Evolutionary conservation across 371 early-diverging fungal genomes (phyloP).

Genomic region (Dinochytrium kinnereticum): DNA sequence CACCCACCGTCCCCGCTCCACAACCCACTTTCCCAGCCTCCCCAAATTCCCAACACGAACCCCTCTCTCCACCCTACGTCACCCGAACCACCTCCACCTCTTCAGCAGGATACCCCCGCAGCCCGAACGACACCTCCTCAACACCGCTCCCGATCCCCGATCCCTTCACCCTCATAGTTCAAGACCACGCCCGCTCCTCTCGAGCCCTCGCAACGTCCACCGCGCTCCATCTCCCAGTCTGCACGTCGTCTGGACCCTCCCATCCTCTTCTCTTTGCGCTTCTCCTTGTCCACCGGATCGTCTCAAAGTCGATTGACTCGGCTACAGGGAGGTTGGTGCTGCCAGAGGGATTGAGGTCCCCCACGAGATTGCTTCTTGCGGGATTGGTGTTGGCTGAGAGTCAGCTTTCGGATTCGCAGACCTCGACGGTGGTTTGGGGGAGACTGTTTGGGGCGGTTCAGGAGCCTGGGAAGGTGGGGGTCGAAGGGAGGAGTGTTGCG

Average conservation of each 20-base stretch:
- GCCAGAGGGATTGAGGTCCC: background rate
- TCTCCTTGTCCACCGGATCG: background rate
- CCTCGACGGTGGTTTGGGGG: conserved; percentile 3
- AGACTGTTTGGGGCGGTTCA: background rate
- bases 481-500: background rate
- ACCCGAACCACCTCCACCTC: too few relatives aligned
- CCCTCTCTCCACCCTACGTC: too few relatives aligned
- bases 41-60: too few relatives aligned
- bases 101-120: too few relatives aligned
- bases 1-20: too few relatives aligned
- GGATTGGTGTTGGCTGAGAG: conserved; percentile 8
- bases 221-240: conserved; percentile 3
- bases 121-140: too few relatives aligned
- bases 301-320: background rate
- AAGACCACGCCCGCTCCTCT: background rate
- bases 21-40: too few relatives aligned
- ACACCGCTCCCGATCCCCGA: background rate
- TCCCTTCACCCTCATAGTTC: background rate
- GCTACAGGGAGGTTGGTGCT: background rate
- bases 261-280: conserved; percentile 11
- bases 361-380: background rate
- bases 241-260: conserved; percentile 1
- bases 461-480: background rate
- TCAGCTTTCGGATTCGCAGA: conserved; percentile 11
- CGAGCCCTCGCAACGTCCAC: background rate